Evolutionary conservation across 2,329 filamentous ascomycete species (phyloP).

Genomic region (Venturia pyrina): DNA sequence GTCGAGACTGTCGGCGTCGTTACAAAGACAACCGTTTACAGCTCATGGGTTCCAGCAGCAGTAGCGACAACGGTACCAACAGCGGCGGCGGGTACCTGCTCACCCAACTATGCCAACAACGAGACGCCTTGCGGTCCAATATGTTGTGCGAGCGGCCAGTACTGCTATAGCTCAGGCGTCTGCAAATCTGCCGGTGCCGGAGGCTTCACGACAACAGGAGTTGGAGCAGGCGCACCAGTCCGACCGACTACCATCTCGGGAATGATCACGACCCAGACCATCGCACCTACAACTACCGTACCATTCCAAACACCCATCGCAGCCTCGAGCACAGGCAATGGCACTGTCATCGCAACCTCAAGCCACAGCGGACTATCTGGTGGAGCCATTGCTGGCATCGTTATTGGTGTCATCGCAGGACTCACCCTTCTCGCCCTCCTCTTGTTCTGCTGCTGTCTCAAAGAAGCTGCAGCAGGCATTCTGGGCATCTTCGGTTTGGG

Average conservation of each 20-base stretch:
- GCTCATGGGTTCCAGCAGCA: constrained; percentile 29
- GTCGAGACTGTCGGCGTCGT: constrained; percentile 44
- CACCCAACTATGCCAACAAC: constrained; percentile 37
- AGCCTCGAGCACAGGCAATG: constrained; percentile 35
- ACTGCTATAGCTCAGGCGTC: constrained; percentile 48
- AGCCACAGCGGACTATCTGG: constrained; percentile 43
- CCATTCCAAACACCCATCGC: constrained; percentile 42
- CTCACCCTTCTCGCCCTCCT: constrained; percentile 57
- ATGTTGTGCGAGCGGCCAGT: constrained; percentile 62
- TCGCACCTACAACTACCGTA: constrained; percentile 35
- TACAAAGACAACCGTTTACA: constrained; percentile 46
- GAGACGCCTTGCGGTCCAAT: constrained; percentile 55
- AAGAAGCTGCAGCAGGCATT: constrained; percentile 46
- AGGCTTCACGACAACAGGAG: constrained; percentile 40
- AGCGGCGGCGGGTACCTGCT: constrained; percentile 17
- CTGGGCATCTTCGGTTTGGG: constrained; percentile 53
- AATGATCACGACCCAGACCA: constrained; percentile 38
- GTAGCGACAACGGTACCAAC: constrained; percentile 19
- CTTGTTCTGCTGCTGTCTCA: constrained; percentile 60
- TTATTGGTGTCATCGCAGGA: constrained; percentile 61
- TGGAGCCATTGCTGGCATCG: constrained; percentile 72
- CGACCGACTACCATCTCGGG: constrained; percentile 45
- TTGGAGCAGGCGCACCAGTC: constrained; percentile 26
- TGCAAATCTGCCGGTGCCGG: constrained; percentile 47
- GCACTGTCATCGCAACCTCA: constrained; percentile 23